Base-by-base conservation (phyloP, 2,329 filamentous ascomycete genomes). In the Lithohypha guttulata region DNA sequence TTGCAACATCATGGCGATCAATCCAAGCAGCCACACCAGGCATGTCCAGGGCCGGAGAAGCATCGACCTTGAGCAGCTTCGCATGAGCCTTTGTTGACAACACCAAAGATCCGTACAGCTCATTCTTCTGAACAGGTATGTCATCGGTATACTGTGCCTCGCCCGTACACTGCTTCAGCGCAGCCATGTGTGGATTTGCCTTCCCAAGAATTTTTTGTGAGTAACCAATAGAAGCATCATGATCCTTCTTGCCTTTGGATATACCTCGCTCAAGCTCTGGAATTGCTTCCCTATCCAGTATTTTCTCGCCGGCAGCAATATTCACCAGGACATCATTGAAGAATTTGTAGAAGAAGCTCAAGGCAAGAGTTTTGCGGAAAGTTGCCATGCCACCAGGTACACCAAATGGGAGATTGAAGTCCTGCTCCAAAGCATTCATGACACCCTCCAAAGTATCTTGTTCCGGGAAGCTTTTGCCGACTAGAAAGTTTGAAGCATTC, bases 301-400 rank as follows among this genome's bases (percentile, higher is more conserved):
- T 66, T 2, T 63, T 55, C 23, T 65, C 59, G 26, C 66, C 64
- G 22, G 67, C 56, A 18, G 64, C 55, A 9, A 71, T 60, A 19
- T 66, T 61, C 13, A 2, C 57, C 28, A 95, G 68, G 0, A 89
- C 73, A 45, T 96, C 89, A 53, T 96, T 84, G 56, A 94, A 96
- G 61, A 95, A 98, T 26, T 86, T 79, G 61, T 96, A 96, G 63
- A 96, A 96, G 69, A 98, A 93, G 2, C 87, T 80, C 37, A 96
- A 67, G 0, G 91, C 89, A 6, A 98, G 66, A 1, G 86, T 84
- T 57, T 91, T 93, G 19, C 91, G 72, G 56, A 96, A 98, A 1
- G 86, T 93, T 0, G 91, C 89, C 91, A 98, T 98, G 25, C 91
- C 91, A 49, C 91, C 91, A 0, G 89, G 91, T 1, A 98, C 91